A percentile compares a stretch with the other conserved stretches of the same genome.
Evolutionary conservation across 257 asterid species (phyloP).

Genomic region (Solanum chiquidenum): DNA sequence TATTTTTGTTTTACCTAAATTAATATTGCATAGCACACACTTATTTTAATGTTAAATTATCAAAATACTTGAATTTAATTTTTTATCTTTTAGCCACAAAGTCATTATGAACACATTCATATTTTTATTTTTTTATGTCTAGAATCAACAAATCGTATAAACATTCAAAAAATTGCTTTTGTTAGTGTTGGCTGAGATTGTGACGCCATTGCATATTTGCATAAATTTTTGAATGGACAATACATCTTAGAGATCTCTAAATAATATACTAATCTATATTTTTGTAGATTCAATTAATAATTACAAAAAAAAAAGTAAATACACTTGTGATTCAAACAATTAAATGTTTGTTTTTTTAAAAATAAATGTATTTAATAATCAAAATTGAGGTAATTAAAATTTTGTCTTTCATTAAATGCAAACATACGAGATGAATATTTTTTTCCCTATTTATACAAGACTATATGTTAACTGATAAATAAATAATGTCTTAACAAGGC

Average conservation of each 20-base stretch:
- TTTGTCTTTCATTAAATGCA: too few relatives aligned
- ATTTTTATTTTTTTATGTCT: too few relatives aligned
- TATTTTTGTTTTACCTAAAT: neutral
- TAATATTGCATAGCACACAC: neutral
- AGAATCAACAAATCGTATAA: neutral
- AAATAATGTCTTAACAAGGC: neutral
- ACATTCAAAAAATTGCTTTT: neutral
- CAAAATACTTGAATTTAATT: neutral
- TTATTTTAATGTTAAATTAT: neutral
- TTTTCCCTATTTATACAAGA: neutral
- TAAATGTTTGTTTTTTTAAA: too few relatives aligned
- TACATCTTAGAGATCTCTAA: neutral
- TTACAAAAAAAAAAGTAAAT: too few relatives aligned
- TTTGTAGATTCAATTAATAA: too few relatives aligned
- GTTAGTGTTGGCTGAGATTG: neutral
- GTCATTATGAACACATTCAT: neutral
- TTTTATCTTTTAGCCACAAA: neutral
- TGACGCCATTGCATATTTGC: neutral
- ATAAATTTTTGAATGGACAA: too few relatives aligned
- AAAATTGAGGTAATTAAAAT: too few relatives aligned
- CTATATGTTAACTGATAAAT: neutral
- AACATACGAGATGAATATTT: neutral
- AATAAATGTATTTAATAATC: too few relatives aligned
- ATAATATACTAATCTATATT: too few relatives aligned
- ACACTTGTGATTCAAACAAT: neutral